These are phyloP conservation scores for Pleurotus pulmonarius DNA, from an alignment of 768 basidiomycete species.

Conservation along the genomic window DNA sequence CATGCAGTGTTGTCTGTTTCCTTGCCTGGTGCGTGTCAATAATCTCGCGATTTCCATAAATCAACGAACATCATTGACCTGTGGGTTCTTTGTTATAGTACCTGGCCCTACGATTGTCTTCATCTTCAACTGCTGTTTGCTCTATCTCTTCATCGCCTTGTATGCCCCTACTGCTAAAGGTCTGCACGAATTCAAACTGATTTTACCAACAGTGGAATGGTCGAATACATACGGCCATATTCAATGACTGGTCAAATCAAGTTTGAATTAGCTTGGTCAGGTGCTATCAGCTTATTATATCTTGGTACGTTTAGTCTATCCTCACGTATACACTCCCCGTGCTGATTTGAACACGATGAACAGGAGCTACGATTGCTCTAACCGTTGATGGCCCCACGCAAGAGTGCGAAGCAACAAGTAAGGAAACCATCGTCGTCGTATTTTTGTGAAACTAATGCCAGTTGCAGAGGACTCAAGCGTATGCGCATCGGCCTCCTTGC, in stretches of 20 bases:
- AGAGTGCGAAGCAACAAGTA: slow-evolving; percentile 19
- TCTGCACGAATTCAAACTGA: not conserved
- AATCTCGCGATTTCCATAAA: not conserved
- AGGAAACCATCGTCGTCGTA: not conserved
- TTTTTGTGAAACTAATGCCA: slow-evolving; percentile 9
- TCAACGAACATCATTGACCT: not conserved
- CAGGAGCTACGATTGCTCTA: slow-evolving; percentile 46
- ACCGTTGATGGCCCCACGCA: slow-evolving; percentile 41
- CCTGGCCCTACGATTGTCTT: slow-evolving; percentile 46
- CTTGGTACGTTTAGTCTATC: slow-evolving; percentile 34
- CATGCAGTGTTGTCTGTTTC: slow-evolving; percentile 30
- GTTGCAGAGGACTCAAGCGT: slow-evolving; percentile 33
- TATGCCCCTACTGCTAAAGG: slow-evolving; percentile 17
- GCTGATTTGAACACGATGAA: not conserved
- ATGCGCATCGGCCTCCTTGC: slow-evolving; percentile 45
- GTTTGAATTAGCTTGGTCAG: slow-evolving; percentile 58
- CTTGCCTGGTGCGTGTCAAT: slow-evolving; percentile 29
- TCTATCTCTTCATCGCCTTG: slow-evolving; percentile 31
- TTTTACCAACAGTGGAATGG: not conserved
- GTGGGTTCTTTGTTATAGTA: slow-evolving; percentile 22
- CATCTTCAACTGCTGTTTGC: slow-evolving; percentile 39
- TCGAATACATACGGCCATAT: slow-evolving; percentile 31
- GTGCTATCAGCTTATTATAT: slow-evolving; percentile 42
- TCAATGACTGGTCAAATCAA: slow-evolving; percentile 38
- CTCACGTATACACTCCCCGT: not conserved